Conservation (phyloP, 768 basidiomycete species). For the Cystobasidium onofrii region DNA sequence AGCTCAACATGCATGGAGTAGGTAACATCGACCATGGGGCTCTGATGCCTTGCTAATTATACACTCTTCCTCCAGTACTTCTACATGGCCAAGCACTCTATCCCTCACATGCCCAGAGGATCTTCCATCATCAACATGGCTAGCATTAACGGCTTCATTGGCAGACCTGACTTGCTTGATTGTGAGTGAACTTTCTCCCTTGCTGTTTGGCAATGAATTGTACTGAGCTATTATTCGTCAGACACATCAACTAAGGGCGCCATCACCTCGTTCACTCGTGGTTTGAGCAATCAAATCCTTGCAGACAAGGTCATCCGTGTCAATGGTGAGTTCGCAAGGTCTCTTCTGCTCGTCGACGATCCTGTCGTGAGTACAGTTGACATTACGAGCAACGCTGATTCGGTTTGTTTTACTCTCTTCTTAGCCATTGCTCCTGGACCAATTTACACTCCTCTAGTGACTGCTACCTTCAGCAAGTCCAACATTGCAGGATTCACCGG, state of each 20-base stretch:
- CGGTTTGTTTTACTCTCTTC: neutral
- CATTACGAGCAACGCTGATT: neutral
- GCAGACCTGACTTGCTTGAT: conserved; percentile 52
- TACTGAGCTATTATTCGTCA: neutral
- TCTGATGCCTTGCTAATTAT: neutral
- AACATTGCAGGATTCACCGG: conserved; percentile 47
- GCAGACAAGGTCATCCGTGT: conserved; percentile 52
- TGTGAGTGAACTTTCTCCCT: too few species aligned
- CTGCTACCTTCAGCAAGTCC: conserved; percentile 38
- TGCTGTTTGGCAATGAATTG: too few species aligned
- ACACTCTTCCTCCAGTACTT: conserved; percentile 46
- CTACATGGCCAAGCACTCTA: conserved; percentile 51
- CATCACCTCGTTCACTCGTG: conserved; percentile 52
- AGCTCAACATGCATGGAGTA: conserved; percentile 37
- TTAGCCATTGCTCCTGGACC: conserved; percentile 49
- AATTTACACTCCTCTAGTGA: conserved; percentile 52
- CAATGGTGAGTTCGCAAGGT: conserved; percentile 48
- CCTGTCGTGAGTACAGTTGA: too few species aligned
- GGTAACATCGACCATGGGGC: too few species aligned
- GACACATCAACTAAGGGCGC: conserved; percentile 54
- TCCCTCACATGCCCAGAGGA: conserved; percentile 50
- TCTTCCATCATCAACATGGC: conserved; percentile 51
- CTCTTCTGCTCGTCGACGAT: too few species aligned
- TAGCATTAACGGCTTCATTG: conserved; percentile 49
- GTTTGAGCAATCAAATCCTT: conserved; percentile 53